Conservation (phyloP, 1,139 yeast genomes). For the Geotrichum bryndzae region DNA sequence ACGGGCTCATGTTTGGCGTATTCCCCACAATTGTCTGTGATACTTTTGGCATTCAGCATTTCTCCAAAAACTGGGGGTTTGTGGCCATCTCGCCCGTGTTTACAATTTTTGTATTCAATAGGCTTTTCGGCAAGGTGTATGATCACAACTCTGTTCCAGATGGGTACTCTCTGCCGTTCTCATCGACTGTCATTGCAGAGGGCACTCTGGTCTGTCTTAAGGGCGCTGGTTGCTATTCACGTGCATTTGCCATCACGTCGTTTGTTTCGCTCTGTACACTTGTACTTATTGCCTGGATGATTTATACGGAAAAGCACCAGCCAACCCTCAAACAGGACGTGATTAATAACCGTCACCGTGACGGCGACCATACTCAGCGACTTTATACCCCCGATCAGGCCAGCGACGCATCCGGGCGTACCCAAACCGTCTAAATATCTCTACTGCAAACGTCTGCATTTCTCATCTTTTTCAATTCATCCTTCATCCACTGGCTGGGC, state of each 20-base stretch:
- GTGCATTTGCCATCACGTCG: slow-evolving; percentile 28
- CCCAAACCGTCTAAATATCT: neutral
- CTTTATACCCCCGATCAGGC: neutral
- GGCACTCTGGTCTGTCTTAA: slow-evolving; percentile 25
- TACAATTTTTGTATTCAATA: slow-evolving; percentile 32
- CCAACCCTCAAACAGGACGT: slow-evolving; percentile 12
- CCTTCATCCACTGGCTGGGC: too few species aligned
- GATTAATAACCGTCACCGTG: neutral
- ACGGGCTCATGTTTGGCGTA: slow-evolving; percentile 70
- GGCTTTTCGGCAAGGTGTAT: slow-evolving; percentile 34
- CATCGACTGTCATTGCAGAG: neutral
- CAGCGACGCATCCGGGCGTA: neutral
- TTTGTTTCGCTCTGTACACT: slow-evolving; percentile 39
- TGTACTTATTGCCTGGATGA: slow-evolving; percentile 28
- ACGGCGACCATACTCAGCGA: neutral
- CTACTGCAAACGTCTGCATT: neutral
- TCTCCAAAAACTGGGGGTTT: slow-evolving; percentile 75
- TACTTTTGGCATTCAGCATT: slow-evolving; percentile 59
- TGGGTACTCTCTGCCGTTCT: neutral
- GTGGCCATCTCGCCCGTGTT: slow-evolving; percentile 37
- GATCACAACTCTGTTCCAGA: slow-evolving; percentile 29
- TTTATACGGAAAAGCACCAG: slow-evolving; percentile 21
- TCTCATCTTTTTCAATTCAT: neutral
- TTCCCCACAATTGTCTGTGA: slow-evolving; percentile 74
- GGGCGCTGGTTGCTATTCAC: slow-evolving; percentile 28